A percentile compares a stretch with the other conserved stretches of the same genome.
Conservation (phyloP, 1,284 basidiomycete genomes). For the Pisolithus thermaeus region DNA sequence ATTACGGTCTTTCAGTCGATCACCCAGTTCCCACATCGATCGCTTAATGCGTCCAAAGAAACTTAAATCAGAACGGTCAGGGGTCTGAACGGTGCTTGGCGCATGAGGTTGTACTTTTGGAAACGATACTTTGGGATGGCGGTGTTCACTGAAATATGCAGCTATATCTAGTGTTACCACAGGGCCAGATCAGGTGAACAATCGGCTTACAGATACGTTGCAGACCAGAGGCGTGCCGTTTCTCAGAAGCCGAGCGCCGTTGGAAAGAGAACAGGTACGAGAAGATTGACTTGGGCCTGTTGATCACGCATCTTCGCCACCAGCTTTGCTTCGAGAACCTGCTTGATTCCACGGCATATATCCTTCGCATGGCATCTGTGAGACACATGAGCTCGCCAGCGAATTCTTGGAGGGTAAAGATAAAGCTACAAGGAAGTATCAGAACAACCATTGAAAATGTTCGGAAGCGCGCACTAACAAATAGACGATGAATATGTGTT, state of each 20-base stretch:
- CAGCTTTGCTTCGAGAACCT: slow-evolving; percentile 35
- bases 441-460: slow-evolving; percentile 1
- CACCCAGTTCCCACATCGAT: slow-evolving; percentile 71
- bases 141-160: slow-evolving; percentile 55
- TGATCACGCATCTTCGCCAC: slow-evolving; percentile 34
- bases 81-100: slow-evolving; percentile 80
- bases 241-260: slow-evolving; percentile 11
- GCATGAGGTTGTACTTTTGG: slow-evolving; percentile 80
- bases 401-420: slow-evolving; percentile 92
- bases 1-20: slow-evolving; percentile 67
- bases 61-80: slow-evolving; percentile 52
- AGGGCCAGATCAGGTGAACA: slow-evolving; percentile 1
- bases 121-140: slow-evolving; percentile 63
- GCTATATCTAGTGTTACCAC: slow-evolving; percentile 34
- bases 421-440: slow-evolving; percentile 53
- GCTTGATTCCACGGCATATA: slow-evolving; percentile 58
- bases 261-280: slow-evolving; percentile 16
- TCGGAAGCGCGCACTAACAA: slow-evolving; percentile 53
- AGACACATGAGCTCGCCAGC: slow-evolving; percentile 76
- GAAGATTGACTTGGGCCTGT: slow-evolving; percentile 20
- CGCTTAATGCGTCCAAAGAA: slow-evolving; percentile 59
- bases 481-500: slow-evolving; percentile 82
- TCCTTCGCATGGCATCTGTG: slow-evolving; percentile 74
- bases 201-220: slow-evolving; percentile 38
- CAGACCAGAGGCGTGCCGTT: slow-evolving; percentile 14